Percentiles rank a stretch among this genome's conserved stretches.
Conservation (phyloP, 805 yeast species). For the Wickerhamomyces rabaulensis region DNA sequence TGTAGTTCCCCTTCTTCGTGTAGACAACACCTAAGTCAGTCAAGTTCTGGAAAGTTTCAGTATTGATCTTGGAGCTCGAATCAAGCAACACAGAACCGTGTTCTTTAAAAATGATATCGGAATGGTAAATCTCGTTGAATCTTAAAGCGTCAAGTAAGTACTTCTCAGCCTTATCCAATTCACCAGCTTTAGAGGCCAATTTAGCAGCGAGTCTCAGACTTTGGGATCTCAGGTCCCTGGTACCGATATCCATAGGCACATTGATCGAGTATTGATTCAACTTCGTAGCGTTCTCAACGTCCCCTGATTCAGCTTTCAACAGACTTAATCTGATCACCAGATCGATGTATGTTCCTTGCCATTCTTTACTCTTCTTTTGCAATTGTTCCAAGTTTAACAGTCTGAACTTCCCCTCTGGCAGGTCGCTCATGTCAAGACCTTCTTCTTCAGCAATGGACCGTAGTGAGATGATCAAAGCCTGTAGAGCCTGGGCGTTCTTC, state of each 20-base stretch:
- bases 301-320: constrained; percentile 25
- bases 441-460: constrained; percentile 27
- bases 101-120: constrained; percentile 12
- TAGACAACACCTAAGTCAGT: constrained; percentile 23
- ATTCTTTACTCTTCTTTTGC: constrained; percentile 23
- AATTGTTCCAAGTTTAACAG: constrained; percentile 21
- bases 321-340: constrained; percentile 34
- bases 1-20: constrained; percentile 10
- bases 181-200: constrained; percentile 17
- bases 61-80: constrained; percentile 11
- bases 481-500: constrained; percentile 29
- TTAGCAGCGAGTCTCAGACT: constrained; percentile 34
- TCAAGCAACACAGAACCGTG: constrained; percentile 16
- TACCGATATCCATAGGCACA: constrained; percentile 26
- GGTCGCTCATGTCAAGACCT: constrained; percentile 20
- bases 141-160: constrained; percentile 26
- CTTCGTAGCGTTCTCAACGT: constrained; percentile 21
- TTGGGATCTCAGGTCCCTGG: constrained; percentile 16
- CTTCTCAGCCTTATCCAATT: constrained; percentile 23
- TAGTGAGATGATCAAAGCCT: constrained; percentile 27
- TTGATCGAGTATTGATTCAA: constrained; percentile 27
- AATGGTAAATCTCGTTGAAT: constrained; percentile 18
- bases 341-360: constrained; percentile 32
- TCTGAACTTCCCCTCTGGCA: constrained; percentile 14
- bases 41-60: constrained; percentile 20